Base-by-base conservation (phyloP, 441 rosid genomes). In the Erodium moschatum region DNA sequence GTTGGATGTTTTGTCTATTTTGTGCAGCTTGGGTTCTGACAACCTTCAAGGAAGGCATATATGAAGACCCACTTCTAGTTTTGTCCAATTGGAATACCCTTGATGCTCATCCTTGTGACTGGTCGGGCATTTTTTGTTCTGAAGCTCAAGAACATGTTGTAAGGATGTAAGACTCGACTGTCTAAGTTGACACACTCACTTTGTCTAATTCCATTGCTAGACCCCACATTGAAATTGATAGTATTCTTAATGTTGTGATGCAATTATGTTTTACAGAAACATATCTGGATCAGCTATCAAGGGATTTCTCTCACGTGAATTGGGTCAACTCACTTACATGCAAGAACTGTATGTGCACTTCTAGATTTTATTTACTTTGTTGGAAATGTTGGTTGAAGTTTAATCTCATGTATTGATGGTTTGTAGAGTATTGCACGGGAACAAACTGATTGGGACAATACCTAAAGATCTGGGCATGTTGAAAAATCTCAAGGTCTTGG, bases 291-390 rank as follows among this genome's bases (percentile, higher is more conserved):
- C 87, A 24, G 85, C 89, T 31, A 67, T 94, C 31, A 89, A 78
- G 78, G 99, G 99, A 50, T 94, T 87, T 77, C 82, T 94, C 73
- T 86, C 90, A n/a, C 92, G 90, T 1, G 97, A 94, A 40, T 71
- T 94, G 81, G 81, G 91, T 70, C 88, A 77, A 67, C 83, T 94
- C 66, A 81, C 84, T 13, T 75, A 79, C 81, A 73, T 94, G 75
- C 84, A 89, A 72, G 91, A 88, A 77, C 77, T 94, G 99, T 94
- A 83, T 35, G 90, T 72, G 2, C 58, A 15, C 18, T 15, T 15
- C 16, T 13, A 0, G 58, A 50, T 50, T 16, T 16, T 6, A 1
- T 50, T 50, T 50, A 50, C 5, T 50, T 38, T 35, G 64, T 63
- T 38, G 29, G 61, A 15, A 54, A 31, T 33, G 13, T 50, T 66